Percentiles rank a stretch among this genome's conserved stretches.
Conservation (phyloP, 2,329 filamentous ascomycete species). For the Epichloe festucae region DNA sequence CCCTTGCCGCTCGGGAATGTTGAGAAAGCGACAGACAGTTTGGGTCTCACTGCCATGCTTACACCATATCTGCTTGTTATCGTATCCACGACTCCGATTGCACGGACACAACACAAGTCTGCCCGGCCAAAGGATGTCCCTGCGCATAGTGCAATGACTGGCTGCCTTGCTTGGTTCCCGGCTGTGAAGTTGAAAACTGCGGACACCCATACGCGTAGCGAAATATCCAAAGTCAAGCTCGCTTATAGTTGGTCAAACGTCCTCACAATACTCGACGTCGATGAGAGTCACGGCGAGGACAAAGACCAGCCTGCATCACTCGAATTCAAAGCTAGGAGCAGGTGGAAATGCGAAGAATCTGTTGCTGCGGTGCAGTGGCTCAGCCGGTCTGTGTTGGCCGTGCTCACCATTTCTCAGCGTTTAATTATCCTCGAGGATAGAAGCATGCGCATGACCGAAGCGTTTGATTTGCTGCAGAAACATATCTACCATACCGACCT, state of each 20-base stretch:
- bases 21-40: constrained; percentile 70
- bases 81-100: constrained; percentile 90
- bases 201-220: constrained; percentile 51
- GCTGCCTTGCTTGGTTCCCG: constrained; percentile 93
- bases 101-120: constrained; percentile 92
- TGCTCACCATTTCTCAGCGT: constrained; percentile 88
- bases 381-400: constrained; percentile 78
- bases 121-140: constrained; percentile 81
- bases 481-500: constrained; percentile 86
- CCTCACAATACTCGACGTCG: constrained; percentile 82
- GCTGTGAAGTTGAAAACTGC: constrained; percentile 80
- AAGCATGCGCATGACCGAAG: constrained; percentile 81
- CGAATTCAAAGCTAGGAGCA: constrained; percentile 67
- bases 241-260: constrained; percentile 99
- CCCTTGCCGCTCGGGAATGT: constrained; percentile 88
- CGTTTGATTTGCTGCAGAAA: constrained; percentile 81
- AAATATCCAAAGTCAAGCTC: constrained; percentile 70
- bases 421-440: constrained; percentile 86
- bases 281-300: constrained; percentile 55
- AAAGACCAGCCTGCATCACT: constrained; percentile 68
- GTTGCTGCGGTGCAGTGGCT: constrained; percentile 97
- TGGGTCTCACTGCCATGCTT: constrained; percentile 88
- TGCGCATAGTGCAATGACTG: constrained; percentile 83
- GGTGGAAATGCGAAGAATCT: constrained; percentile 89
- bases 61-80: constrained; percentile 93